Evolutionary conservation across 345 rosid species (phyloP), one percentile per base, ranked within the genome.

Genomic region (Hypericum perforatum): DNA sequence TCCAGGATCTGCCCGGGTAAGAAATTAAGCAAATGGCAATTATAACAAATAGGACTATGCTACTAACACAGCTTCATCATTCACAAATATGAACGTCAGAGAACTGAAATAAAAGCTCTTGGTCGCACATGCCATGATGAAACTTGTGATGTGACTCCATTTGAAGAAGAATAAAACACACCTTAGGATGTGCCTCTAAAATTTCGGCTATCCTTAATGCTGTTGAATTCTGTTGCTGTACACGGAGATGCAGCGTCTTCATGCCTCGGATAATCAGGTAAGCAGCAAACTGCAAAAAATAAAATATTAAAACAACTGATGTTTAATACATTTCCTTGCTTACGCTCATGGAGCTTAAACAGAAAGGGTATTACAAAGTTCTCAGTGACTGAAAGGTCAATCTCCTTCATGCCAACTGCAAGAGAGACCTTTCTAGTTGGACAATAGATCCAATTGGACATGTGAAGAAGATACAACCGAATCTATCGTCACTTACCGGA

Each of bases 101-200:
- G 32, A 22, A 22, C 32, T 1, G 4, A 22, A 22, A 22, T 22
- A 22, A 22, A 22, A 22, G 32, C 32, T 1, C 4, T 22, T 4
- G 1, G 32, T 22, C 32, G 4, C 1, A 4, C 4, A 4, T 22
- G 32, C 32, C 4, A 22, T 22, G 32, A 22, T 22, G 32, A 1
- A 22, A 22, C 32, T 22, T 22, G 32, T 22, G 32, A 22, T 4
- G 4, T 22, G 32, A 22, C 32, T 22, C 4, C 32, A 22, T 22
- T 22, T 15, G 6, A 11, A 45, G 14, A 7, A 45, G 50, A 13
- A 32, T 11, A 16, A 37, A 16, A 54, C 45, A 61, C 61, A 88
- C 97, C 95, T 81, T 92, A 57, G 97, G 97, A 92, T 92, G 98
- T 64, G 85, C 98, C 97, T 92, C 97, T 85, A 92, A 92, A 89